Percentiles rank a stretch among this genome's conserved stretches.
Conservation (phyloP, 2,329 filamentous ascomycete species). For the Myriosclerotinia duriaeana region DNA sequence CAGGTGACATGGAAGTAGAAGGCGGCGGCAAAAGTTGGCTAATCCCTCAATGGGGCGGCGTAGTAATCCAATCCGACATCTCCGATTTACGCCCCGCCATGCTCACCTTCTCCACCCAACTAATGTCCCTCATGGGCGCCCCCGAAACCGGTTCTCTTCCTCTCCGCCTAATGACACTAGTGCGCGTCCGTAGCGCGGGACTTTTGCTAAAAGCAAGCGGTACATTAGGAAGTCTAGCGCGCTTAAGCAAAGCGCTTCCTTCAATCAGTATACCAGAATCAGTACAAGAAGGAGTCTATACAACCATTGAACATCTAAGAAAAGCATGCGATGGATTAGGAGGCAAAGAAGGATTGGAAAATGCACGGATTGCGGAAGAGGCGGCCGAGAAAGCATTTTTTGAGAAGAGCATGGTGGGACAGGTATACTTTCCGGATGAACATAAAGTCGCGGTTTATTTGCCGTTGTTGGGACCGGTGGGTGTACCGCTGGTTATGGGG, state of each 20-base stretch:
- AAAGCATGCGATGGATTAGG: slow-evolving; percentile 72
- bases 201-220: slow-evolving; percentile 87
- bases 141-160: slow-evolving; percentile 81
- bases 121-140: slow-evolving; percentile 82
- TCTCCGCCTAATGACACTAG: slow-evolving; percentile 78
- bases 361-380: slow-evolving; percentile 80
- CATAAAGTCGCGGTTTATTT: slow-evolving; percentile 97
- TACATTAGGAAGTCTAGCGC: slow-evolving; percentile 87
- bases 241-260: slow-evolving; percentile 77
- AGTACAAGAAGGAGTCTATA: slow-evolving; percentile 81
- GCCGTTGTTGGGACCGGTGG: slow-evolving; percentile 84
- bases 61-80: slow-evolving; percentile 58
- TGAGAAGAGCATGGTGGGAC: slow-evolving; percentile 98
- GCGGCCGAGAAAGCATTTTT: slow-evolving; percentile 95
- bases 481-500: slow-evolving; percentile 83
- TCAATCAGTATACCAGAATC: slow-evolving; percentile 88
- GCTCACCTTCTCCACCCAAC: slow-evolving; percentile 85
- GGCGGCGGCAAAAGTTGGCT: slow-evolving; percentile 70
- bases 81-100: slow-evolving; percentile 75
- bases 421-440: slow-evolving; percentile 97
- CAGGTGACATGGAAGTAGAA: slow-evolving; percentile 58
- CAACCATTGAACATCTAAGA: slow-evolving; percentile 74
- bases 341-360: slow-evolving; percentile 65
- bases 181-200: slow-evolving; percentile 80
- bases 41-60: slow-evolving; percentile 91